Evolutionary conservation across 257 asterid genomes (phyloP).

Genomic region (Plantago ovata): DNA sequence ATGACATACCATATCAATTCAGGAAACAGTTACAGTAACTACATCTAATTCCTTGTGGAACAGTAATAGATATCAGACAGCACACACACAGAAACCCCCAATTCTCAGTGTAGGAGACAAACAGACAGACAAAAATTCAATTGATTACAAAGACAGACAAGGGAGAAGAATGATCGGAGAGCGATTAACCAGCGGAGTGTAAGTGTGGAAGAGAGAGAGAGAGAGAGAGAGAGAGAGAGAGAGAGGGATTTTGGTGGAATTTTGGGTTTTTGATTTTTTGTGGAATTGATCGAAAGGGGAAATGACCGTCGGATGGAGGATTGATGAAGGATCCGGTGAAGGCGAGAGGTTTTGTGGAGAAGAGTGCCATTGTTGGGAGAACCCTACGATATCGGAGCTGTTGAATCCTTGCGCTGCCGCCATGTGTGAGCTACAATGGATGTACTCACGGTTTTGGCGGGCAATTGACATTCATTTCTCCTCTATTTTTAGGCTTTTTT

Average conservation of each 20-base stretch:
- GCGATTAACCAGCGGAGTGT: too few relatives aligned
- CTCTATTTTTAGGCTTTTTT: too few relatives aligned
- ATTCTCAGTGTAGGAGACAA: conserved; percentile 4
- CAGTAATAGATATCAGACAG: not conserved
- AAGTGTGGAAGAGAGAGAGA: too few relatives aligned
- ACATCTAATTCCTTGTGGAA: conserved; percentile 18
- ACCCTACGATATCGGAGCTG: conserved; percentile 56
- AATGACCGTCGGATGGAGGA: conserved; percentile 32
- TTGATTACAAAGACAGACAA: conserved; percentile 6
- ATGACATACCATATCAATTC: conserved; percentile 32
- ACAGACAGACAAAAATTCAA: conserved; percentile 9
- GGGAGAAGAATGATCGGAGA: conserved; percentile 3
- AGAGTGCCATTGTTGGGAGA: conserved; percentile 34
- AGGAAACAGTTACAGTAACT: conserved; percentile 11
- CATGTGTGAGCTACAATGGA: conserved; percentile 27
- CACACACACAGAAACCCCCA: conserved; percentile 25
- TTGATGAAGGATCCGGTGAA: conserved; percentile 34
- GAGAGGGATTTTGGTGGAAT: conserved; percentile 5
- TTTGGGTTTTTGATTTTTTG: conserved; percentile 25
- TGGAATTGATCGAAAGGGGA: conserved; percentile 24
- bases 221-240: too few relatives aligned
- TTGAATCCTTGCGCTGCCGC: conserved; percentile 53
- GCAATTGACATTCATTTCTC: conserved; percentile 4
- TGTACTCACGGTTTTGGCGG: conserved; percentile 31
- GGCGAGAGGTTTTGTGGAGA: conserved; percentile 33